Evolutionary conservation across 2,329 filamentous ascomycete species (phyloP), one percentile per base, ranked within the genome.

Genomic region (Diaporthe vexans): DNA sequence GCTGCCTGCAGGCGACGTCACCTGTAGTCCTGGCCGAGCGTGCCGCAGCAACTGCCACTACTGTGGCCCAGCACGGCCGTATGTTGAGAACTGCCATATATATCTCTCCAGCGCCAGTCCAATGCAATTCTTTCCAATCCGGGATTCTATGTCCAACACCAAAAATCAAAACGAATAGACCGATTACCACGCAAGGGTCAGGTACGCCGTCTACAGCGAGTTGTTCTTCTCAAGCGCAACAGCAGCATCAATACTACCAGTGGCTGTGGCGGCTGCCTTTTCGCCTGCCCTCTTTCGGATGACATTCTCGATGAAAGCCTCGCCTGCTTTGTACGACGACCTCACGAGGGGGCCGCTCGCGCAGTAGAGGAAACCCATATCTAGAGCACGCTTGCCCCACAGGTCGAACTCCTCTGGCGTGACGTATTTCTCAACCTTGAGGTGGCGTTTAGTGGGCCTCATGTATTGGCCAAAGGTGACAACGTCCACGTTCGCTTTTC

Each of bases 391-490:
- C 85, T 95, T 91, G 75, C 94, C 91, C 97, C 97, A 99, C 80
- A 94, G 86, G 81, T 98, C 96, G 81, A 99, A 99, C 76, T 93
- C 92, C 76, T 94, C 94, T 0, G 97, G 97, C 0, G 95, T 96
- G 61, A 99, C 91, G 82, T 99, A 99, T 83, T 96, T 95, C 81
- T 97, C 94, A 43, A 99, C 97, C 83, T 97, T 93, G 91, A 99
- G 96, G 83, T 99, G 97, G 58, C 96, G 91, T 88, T 98, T 99
- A 6, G 97, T 99, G 1, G 97, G 97, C 15, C 96, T 94, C 97
- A 99, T 99, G 87, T 99, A 99, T 87, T 99, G 97, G n/a, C 97
- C 97, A 79, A 99, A 99, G 0, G 97, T 99, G 74, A 99, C 95
- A 17, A 99, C 95, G 79, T 99, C 97, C 59, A 98, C 95, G 75